phyloP scores from a whole-genome alignment of 2,329 filamentous ascomycete species.

The Coniochaeta prunicola region DNA sequence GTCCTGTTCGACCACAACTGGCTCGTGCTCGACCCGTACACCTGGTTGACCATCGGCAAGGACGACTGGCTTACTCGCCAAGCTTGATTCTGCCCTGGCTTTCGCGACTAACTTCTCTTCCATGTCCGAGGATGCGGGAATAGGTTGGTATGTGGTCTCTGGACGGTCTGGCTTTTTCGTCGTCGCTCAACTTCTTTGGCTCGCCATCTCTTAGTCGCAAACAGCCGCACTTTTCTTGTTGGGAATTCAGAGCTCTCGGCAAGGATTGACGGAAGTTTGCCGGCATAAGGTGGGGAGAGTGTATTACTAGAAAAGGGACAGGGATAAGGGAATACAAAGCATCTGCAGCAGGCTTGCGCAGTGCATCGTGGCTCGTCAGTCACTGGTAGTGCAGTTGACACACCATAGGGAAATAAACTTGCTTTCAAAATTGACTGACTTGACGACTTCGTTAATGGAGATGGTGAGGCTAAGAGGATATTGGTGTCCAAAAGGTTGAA shows the following conservation, averaged over 20 bases:
- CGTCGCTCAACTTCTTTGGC: too few relatives aligned
- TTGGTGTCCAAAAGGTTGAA: too few relatives aligned
- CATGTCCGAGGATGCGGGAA: not conserved
- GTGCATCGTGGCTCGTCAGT: not conserved
- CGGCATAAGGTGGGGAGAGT: too few relatives aligned
- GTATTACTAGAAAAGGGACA: not conserved
- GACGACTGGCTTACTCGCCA: not conserved
- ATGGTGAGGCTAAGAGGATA: too few relatives aligned
- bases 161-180: not conserved
- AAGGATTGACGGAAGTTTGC: too few relatives aligned
- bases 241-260: not conserved
- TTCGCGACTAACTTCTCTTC: not conserved
- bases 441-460: too few relatives aligned
- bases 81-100: not conserved
- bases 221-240: not conserved
- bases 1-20: slow-evolving; percentile 13
- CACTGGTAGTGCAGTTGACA: not conserved
- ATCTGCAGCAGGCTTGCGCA: not conserved
- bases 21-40: slow-evolving; percentile 13
- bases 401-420: not conserved
- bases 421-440: not conserved
- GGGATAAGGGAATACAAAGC: not conserved
- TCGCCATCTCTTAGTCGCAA: too few relatives aligned
- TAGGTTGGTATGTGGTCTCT: not conserved
- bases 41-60: slow-evolving; percentile 9